Evolutionary conservation across 2,329 filamentous ascomycete species (phyloP).

Genomic region (Cladosporium austrohemisphaericum): DNA sequence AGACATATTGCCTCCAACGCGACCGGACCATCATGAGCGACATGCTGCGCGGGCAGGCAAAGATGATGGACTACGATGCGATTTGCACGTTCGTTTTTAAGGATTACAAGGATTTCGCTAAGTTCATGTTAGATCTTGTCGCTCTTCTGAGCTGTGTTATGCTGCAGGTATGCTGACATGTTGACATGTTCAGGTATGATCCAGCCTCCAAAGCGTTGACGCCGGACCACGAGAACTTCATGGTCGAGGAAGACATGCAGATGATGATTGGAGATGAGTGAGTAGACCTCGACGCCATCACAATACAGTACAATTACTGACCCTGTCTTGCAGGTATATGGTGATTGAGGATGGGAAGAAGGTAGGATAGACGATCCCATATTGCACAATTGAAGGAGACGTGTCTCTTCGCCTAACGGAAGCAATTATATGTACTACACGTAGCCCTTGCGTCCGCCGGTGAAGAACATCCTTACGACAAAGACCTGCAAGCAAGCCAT

Average conservation of each 20-base stretch:
- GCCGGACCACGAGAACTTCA: conserved; percentile 35
- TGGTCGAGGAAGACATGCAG: conserved; percentile 36
- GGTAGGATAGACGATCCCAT: conserved; percentile 41
- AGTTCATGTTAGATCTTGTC: conserved; percentile 40
- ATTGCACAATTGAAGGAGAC: neutral
- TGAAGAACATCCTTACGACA: conserved; percentile 98
- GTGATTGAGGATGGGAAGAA: conserved; percentile 27
- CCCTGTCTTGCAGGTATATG: conserved; percentile 21
- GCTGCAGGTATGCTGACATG: neutral
- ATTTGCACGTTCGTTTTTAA: conserved; percentile 49
- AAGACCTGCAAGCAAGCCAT: conserved; percentile 98
- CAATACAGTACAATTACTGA: neutral
- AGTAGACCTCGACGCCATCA: neutral
- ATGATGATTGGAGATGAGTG: conserved; percentile 48
- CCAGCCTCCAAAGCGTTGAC: conserved; percentile 40
- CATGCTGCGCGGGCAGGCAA: conserved; percentile 44
- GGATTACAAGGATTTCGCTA: conserved; percentile 44
- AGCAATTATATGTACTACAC: conserved; percentile 6
- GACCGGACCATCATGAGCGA: conserved; percentile 45
- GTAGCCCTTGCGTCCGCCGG: conserved; percentile 67
- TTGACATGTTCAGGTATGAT: conserved; percentile 32
- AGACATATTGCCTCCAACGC: conserved; percentile 45
- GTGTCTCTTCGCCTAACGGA: neutral
- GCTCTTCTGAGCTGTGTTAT: no score
- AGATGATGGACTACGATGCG: conserved; percentile 44